A percentile compares a stretch with the other conserved stretches of the same genome.
phyloP scores from a whole-genome alignment of 495 filamentous ascomycete species.

The Tuber aestivum region DNA sequence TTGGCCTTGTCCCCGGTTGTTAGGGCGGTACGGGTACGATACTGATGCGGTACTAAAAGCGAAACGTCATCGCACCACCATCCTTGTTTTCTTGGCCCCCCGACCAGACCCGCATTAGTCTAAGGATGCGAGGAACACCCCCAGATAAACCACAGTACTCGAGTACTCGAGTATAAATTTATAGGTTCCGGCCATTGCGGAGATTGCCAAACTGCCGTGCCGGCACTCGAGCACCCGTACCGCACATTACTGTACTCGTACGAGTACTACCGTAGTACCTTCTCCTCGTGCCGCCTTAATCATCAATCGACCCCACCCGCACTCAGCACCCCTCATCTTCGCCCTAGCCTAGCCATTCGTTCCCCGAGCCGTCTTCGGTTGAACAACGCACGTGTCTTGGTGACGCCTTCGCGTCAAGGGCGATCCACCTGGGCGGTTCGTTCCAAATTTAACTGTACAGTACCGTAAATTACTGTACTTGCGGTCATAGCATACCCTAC shows the following conservation, averaged over 20 bases:
- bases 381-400: conserved; percentile 3
- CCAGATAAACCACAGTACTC: no score
- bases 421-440: neutral
- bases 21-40: neutral
- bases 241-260: neutral
- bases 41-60: neutral
- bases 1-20: neutral
- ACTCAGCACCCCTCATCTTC: neutral
- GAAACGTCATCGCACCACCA: neutral
- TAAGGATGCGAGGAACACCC: neutral
- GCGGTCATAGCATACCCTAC: no score
- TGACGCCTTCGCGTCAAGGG: neutral
- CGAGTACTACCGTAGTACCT: no score
- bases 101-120: neutral
- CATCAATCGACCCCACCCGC: neutral
- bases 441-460: no score
- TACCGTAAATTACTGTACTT: neutral
- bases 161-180: no score
- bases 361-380: neutral
- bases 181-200: neutral
- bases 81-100: neutral
- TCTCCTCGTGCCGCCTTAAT: no score
- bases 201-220: neutral
- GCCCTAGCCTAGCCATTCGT: neutral
- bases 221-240: no score